Conservation (phyloP, 164 flowering plant genomes). For the Chloranthus sessilifolius region DNA sequence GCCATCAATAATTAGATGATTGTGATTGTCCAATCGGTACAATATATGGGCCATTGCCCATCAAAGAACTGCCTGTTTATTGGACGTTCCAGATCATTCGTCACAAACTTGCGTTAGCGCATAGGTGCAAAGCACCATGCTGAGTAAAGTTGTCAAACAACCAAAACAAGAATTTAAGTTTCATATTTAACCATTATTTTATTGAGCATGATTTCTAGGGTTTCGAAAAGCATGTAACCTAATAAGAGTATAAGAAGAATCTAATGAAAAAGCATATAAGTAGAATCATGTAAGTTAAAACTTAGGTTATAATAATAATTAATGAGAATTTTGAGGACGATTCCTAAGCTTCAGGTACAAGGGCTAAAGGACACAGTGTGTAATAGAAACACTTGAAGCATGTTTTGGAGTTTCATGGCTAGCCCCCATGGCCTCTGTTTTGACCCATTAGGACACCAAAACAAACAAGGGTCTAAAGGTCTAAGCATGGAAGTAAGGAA, state of each 20-base stretch:
- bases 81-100: neutral
- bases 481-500: conserved; percentile 30
- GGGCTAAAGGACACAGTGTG: conserved; percentile 45
- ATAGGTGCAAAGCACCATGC: neutral
- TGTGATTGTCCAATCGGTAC: no score
- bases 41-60: neutral
- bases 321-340: conserved; percentile 48
- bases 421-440: conserved; percentile 20
- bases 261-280: conserved; percentile 34
- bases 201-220: conserved; percentile 11
- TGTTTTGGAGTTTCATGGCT: conserved; percentile 31
- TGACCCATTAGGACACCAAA: conserved; percentile 27
- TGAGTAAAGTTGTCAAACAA: no score
- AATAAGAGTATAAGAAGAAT: conserved; percentile 48
- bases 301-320: conserved; percentile 12
- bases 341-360: conserved; percentile 46
- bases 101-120: neutral
- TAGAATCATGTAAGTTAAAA: conserved; percentile 39
- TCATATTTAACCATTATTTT: no score
- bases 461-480: conserved; percentile 27
- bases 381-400: conserved; percentile 10
- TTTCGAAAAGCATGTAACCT: conserved; percentile 18
- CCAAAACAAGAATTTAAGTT: no score
- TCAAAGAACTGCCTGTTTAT: neutral
- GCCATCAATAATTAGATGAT: no score